Base-by-base conservation (phyloP, 1,284 basidiomycete species). In the Cystobasidium pallidum region DNA sequence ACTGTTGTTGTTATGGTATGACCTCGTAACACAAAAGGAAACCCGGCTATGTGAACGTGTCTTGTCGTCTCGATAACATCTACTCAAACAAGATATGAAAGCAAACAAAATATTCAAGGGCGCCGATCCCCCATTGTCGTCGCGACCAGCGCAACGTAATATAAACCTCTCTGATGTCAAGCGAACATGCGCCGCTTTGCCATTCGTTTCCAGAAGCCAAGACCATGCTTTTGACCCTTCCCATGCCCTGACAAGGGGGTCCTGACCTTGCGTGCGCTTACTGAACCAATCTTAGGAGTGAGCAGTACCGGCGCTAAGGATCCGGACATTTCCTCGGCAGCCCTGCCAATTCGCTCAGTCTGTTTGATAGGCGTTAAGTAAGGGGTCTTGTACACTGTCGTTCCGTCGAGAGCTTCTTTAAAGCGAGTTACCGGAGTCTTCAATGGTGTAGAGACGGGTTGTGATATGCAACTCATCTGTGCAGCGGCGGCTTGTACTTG, bases 141-240 rank as follows among this genome's bases (percentile, higher is more conserved):
- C n/a, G 24, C 45, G 36, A 62, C 39, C 59, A 6, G 59, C 59
- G 41, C 41, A 45, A 15, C 43, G 3, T 15, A 6, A 45, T 4
- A n/a, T 19, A 4, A 45, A 45, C 4, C 43, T 45, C n/a, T n/a
- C n/a, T 1, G 19, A 19, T 17, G 13, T 57, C 64, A 54, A 36
- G 45, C 34, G n/a, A 68, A 59, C 66, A 68, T 68, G 13, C 45
- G 21, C 10, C 39, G 13, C 43, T 49, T 68, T 3, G 43, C 55
- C 54, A 68, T 57, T 21, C 52, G 54, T 36, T 51, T 41, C 66
- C 52, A 59, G 55, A 68, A 47, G n/a, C 66, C n/a, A 13, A 68
- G 34, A 15, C 55, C 66, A 36, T 68, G 49, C 41, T 59, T 68
- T 24, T 39, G 19, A 26, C 55, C 32, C 39, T 52, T 55, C 2